These are phyloP conservation scores for Ceratocystis papillata DNA, from an alignment of 2,329 filamentous ascomycete species.

Conservation along the genomic window DNA sequence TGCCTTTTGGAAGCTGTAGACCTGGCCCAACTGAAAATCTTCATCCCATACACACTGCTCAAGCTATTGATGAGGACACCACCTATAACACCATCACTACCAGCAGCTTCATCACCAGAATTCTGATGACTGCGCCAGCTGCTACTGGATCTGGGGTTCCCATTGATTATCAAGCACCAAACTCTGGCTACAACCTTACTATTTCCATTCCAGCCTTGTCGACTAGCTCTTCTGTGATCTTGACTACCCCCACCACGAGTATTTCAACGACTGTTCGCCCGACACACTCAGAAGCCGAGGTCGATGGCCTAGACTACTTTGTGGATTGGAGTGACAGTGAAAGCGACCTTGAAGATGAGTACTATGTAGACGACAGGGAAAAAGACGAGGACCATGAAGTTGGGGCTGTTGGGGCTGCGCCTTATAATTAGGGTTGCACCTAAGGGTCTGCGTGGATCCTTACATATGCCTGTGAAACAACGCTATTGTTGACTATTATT, in stretches of 20 bases:
- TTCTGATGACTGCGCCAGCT: background rate
- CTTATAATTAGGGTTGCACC: too few relatives aligned
- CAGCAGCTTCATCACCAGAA: background rate
- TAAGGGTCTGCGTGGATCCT: too few relatives aligned
- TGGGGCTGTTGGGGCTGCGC: background rate
- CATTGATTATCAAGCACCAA: background rate
- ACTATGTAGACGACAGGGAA: background rate
- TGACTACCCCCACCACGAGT: slow-evolving; percentile 1
- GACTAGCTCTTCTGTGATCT: background rate
- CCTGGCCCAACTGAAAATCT: too few relatives aligned
- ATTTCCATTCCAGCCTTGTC: background rate
- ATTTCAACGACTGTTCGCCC: background rate
- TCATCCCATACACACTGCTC: too few relatives aligned
- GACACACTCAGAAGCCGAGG: background rate
- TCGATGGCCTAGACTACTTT: slow-evolving; percentile 2
- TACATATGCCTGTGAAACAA: too few relatives aligned
- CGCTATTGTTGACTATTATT: too few relatives aligned
- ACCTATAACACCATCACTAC: background rate
- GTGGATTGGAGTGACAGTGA: background rate
- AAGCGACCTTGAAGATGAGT: background rate
- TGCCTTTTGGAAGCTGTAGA: too few relatives aligned
- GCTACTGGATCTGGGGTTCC: background rate
- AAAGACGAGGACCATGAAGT: background rate
- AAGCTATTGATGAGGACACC: background rate
- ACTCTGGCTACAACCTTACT: background rate